Base-by-base conservation (phyloP, 2,329 filamentous ascomycete species). In the Cladosporium cucumerinum region DNA sequence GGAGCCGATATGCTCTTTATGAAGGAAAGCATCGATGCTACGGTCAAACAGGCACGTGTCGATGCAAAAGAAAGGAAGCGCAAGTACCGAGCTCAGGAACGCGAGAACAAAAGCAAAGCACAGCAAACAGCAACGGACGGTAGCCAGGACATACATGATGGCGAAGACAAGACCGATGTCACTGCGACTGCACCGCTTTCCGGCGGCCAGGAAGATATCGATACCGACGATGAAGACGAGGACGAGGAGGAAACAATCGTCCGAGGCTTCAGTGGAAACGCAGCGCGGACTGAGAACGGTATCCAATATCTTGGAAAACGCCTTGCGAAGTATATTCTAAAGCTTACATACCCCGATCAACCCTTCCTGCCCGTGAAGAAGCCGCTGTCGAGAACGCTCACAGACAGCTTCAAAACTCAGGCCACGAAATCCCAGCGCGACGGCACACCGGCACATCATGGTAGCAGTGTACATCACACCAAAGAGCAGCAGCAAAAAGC, bases 221-320 rank as follows among this genome's bases (percentile, higher is more conserved):
- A 76, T 5, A 75, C 75, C 26, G 73, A 84, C 0, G 82, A 83
- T 5, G 81, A 85, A 1, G 85, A 88, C 2, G 86, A 91, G 12
- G 89, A 92, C 30, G 89, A 93, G 43, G 91, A 95, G 71, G 86
- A 96, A 74, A 89, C 97, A 16, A 88, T 98, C 71, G 94, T 97
- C 2, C 85, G 94, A 68, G 94, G 94, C 2, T 98, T 94, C 74
- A 87, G 89, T 7, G 93, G 92, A 55, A 98, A 98, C 76, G 92
- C 91, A 8, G 92, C 92, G 36, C 89, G 90, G 65, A 99, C 95
- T 2, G 95, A 99, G 78, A 88, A 89, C 69, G 95, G 95, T 18
- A 98, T 99, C 73, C 97, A 98, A 76, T 99, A 97, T 77, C 85
- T 99, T 5, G 95, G 95, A 23, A 98, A 98, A 77, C 87, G 95